Percentiles rank a stretch among this genome's conserved stretches.
Evolutionary conservation across 2,329 filamentous ascomycete species (phyloP).

Genomic region (Colletotrichum sp.): DNA sequence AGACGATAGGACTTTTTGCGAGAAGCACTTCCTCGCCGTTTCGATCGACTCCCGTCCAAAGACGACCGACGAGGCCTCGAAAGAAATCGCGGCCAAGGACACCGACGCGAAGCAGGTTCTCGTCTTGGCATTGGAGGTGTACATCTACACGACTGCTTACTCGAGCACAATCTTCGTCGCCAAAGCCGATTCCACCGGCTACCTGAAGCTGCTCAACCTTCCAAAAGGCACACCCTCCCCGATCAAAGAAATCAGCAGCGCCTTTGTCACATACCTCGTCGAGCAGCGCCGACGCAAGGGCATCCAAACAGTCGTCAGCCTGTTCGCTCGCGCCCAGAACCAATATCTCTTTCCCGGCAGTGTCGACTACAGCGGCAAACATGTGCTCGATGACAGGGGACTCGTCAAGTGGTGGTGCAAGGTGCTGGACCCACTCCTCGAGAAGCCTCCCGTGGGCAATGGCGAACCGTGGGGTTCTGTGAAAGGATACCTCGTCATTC

Average conservation of each 20-base stretch:
- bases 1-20: conserved; percentile 81
- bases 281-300: conserved; percentile 67
- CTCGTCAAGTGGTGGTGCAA: conserved; percentile 97
- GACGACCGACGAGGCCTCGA: conserved; percentile 23
- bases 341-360: conserved; percentile 97
- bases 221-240: conserved; percentile 72
- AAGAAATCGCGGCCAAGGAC: conserved; percentile 26
- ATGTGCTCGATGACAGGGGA: conserved; percentile 88
- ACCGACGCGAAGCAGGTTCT: conserved; percentile 58
- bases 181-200: conserved; percentile 96
- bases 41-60: conserved; percentile 44
- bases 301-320: conserved; percentile 77
- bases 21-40: conserved; percentile 76
- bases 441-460: conserved; percentile 42
- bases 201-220: conserved; percentile 70
- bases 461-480: conserved; percentile 46
- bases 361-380: conserved; percentile 82
- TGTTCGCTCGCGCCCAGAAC: conserved; percentile 90
- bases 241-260: conserved; percentile 73
- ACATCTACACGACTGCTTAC: conserved; percentile 82
- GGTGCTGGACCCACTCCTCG: conserved; percentile 79
- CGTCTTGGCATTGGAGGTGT: conserved; percentile 83
- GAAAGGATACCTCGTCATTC: conserved; percentile 86
- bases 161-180: conserved; percentile 92
- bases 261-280: conserved; percentile 79